Conservation (phyloP, 2,329 filamentous ascomycete genomes). For the Aspergillus eucalypticola region DNA sequence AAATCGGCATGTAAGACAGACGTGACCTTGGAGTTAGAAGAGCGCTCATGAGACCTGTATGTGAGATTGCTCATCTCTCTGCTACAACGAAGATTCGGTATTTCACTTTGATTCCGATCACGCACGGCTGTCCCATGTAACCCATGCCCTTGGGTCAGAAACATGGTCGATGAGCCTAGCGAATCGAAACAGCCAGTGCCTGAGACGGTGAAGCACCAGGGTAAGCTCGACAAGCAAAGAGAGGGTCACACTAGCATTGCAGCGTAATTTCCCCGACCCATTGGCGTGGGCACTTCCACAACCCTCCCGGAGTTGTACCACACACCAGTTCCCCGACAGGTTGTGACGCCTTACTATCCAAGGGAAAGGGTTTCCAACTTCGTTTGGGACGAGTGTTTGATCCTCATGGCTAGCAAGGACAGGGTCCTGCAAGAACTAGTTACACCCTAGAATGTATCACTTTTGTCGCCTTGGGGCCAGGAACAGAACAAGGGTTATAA, state of each 20-base stretch:
- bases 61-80: slow-evolving; percentile 11
- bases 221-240: not conserved
- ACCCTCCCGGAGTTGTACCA: slow-evolving; percentile 1
- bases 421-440: not conserved
- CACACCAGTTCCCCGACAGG: not conserved
- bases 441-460: slow-evolving; percentile 1
- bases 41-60: slow-evolving; percentile 12
- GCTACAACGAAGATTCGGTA: slow-evolving; percentile 8
- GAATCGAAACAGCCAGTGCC: not conserved
- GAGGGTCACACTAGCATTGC: slow-evolving; percentile 1
- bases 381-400: not conserved
- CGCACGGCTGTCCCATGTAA: not conserved
- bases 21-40: not conserved
- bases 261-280: not conserved
- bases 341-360: not conserved
- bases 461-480: not conserved
- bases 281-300: not conserved
- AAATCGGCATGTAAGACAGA: not conserved
- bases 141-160: not conserved
- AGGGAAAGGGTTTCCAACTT: not conserved
- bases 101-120: slow-evolving; percentile 7
- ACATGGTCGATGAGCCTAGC: not conserved
- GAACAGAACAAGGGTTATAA: not conserved
- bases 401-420: not conserved
- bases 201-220: too few species aligned